Conservation (phyloP, 2,329 filamentous ascomycete genomes). For the Diaporthe velutina region DNA sequence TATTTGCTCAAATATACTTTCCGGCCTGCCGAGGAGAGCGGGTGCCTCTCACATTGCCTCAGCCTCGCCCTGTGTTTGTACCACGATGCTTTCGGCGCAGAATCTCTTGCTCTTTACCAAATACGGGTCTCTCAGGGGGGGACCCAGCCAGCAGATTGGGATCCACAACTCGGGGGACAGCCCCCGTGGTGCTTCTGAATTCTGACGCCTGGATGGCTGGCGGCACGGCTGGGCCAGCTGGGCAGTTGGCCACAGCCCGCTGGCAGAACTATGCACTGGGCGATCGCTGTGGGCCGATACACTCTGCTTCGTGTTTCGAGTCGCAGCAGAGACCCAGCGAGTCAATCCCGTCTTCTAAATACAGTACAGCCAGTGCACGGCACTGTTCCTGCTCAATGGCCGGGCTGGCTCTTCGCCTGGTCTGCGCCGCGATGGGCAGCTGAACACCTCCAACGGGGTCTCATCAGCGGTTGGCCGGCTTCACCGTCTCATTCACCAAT, state of each 20-base stretch:
- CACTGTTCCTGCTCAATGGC: not conserved
- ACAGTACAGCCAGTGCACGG: conserved; percentile 19
- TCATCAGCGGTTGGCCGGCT: conserved; percentile 11
- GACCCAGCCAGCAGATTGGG: conserved; percentile 28
- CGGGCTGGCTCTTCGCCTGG: not conserved
- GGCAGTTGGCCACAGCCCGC: conserved; percentile 1
- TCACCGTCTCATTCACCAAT: conserved; percentile 24
- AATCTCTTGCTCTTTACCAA: not conserved
- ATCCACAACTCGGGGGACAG: conserved; percentile 8
- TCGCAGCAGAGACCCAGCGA: conserved; percentile 13
- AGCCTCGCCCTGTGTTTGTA: conserved; percentile 13
- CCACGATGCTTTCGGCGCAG: not conserved
- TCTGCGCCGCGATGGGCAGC: not conserved
- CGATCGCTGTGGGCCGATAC: conserved; percentile 10
- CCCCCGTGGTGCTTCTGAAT: not conserved
- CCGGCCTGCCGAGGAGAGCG: not conserved
- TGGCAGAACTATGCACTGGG: not conserved
- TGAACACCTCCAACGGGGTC: not conserved
- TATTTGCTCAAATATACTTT: conserved; percentile 7
- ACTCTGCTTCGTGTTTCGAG: conserved; percentile 21
- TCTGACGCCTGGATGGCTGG: not conserved
- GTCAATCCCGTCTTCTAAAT: conserved; percentile 16
- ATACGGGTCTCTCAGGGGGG: conserved; percentile 29
- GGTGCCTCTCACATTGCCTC: not conserved
- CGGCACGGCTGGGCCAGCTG: conserved; percentile 5